Evolutionary conservation across 148 eudicot genomes (phyloP), one percentile per base, ranked within the genome.

Genomic region (Mesembryanthemum crystallinum): DNA sequence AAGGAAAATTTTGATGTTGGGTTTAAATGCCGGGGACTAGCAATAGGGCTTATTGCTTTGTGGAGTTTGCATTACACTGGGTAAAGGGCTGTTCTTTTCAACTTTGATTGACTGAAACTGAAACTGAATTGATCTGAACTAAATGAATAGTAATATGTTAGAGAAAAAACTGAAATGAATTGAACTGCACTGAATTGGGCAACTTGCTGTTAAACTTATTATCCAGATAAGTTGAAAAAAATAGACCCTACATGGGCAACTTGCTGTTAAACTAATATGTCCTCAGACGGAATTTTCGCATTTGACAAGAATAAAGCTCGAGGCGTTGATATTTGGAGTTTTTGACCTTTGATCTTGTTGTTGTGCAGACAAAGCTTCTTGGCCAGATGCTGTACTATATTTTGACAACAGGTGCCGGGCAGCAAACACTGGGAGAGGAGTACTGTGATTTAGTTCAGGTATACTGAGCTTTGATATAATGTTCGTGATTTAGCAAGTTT

Each of bases 401-500:
- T 61, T 80, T 95, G 68, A 95, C 99, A 47, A 95, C 99, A 9
- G 99, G 98, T 66, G 90, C 99, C 49, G 99, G 99, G 63, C 94
- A 92, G 82, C 99, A 95, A 79, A 95, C 99, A 49, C 81, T 95
- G 20, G 99, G 99, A 70, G 99, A 95, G 82, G 99, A 95, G 75
- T 95, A 95, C 75, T 95, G 99, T 83, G 99, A 95, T 83, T 86
- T 95, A 71, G 87, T 86, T 67, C 99, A 92, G 99, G 99, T 94
- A 66, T 51, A 35, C 29, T 49, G 25, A 57, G 10, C 63, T 33
- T 35, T 68, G 29, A 43, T 30, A 45, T 62, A n/a, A n/a, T 74
- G 63, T 61, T 21, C n/a, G 7, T 67, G 29, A 49, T 49, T 52
- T 52, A 9, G 30, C 3, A 47, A 43, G 20, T 29, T 63, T 51